Base-by-base conservation (phyloP, 176 grass and related monocot species). In the Juncus effusus region DNA sequence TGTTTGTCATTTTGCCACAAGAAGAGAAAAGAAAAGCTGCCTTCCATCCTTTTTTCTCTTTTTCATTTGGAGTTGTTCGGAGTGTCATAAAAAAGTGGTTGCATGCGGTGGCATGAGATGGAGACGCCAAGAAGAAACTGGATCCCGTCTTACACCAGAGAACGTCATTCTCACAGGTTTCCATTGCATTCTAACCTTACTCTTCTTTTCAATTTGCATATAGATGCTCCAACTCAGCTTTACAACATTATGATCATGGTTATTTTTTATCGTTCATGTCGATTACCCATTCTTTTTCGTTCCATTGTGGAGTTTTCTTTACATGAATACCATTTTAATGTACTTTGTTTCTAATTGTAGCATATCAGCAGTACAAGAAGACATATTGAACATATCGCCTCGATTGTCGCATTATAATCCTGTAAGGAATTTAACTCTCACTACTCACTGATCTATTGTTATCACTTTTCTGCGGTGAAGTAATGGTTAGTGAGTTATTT, bases 341-440 rank as follows among this genome's bases (percentile, higher is more conserved):
- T 53, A 2, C 19, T 0, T 4, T 49, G 36, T 2, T 61, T 56
- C 36, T 68, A 40, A 58, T 81, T 75, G 47, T 77, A 91, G 87
- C 78, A 49, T 77, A 63, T 56, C 50, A 60, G 77, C 16, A 40
- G 45, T 71, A 42, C 53, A 54, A 50, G 80, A 41, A 78, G 77
- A 78, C 70, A 6, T 56, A 50, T 19, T 52, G 45, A 81, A 84
- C 37, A 75, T 81, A 14, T 84, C 80, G 0, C 77, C 87, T 1
- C 77, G 80, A 62, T 57, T 81, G 19, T 87, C 87, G 7, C 67
- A 83, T 72, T 52, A 81, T 51, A 78, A 72, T 80, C 76, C 87
- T 81, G 87, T 91, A 84, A 85, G 87, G 66, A 81, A 83, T 75
- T 78, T 70, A 74, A 54, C 60, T 62, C 57, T 52, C 56, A 10